phyloP scores from a whole-genome alignment of 2,329 filamentous ascomycete genomes.

The Penicillium nordicum region DNA sequence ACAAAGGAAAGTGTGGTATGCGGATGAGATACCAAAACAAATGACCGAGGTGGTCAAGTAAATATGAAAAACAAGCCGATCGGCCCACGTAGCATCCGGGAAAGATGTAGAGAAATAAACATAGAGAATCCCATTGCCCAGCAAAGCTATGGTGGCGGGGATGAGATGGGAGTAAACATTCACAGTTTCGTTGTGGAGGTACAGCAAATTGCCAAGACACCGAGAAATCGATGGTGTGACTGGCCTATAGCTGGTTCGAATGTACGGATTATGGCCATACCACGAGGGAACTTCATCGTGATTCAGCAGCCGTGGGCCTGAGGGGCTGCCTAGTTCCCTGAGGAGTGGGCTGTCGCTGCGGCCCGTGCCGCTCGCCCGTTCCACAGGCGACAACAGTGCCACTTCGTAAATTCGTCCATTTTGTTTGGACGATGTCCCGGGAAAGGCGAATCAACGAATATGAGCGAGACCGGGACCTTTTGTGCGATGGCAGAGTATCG shows the following conservation, averaged over 20 bases:
- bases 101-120: slow-evolving; percentile 13
- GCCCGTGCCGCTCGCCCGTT: background rate
- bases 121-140: slow-evolving; percentile 15
- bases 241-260: background rate
- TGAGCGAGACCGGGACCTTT: too few relatives aligned
- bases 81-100: slow-evolving; percentile 2
- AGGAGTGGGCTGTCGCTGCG: background rate
- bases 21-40: slow-evolving; percentile 19
- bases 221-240: background rate
- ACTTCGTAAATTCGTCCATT: background rate
- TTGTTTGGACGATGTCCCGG: background rate
- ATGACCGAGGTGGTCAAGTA: slow-evolving; percentile 15
- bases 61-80: slow-evolving; percentile 21
- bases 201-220: slow-evolving; percentile 1
- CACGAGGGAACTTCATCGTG: background rate
- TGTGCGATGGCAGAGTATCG: too few relatives aligned
- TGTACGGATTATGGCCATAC: background rate
- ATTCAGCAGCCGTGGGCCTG: background rate
- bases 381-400: background rate
- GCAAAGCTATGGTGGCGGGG: slow-evolving; percentile 22
- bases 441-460: too few relatives aligned
- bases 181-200: slow-evolving; percentile 21
- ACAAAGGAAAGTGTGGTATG: slow-evolving; percentile 36
- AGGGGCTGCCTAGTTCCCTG: background rate
- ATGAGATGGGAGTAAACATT: slow-evolving; percentile 27